These are phyloP conservation scores for Fusarium scirpi DNA, from an alignment of 2,329 filamentous ascomycete genomes.

Conservation along the genomic window DNA sequence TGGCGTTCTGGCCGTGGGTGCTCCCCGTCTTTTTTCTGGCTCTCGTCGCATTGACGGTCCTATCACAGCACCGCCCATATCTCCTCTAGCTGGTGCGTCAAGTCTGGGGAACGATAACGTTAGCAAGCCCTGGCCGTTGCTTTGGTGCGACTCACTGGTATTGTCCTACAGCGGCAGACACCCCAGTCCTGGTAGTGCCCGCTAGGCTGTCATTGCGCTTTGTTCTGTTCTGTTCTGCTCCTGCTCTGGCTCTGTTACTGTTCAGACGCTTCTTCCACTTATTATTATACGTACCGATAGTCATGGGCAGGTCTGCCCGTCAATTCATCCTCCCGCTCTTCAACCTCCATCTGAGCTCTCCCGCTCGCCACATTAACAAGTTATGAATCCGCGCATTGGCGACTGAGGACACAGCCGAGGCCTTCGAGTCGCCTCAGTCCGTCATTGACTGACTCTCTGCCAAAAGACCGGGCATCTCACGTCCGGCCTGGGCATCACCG, in stretches of 20 bases:
- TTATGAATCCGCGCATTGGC: constrained; percentile 53
- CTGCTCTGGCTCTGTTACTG: constrained; percentile 24
- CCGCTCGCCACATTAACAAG: constrained; percentile 52
- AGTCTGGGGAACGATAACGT: constrained; percentile 53
- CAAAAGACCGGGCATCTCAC: constrained; percentile 51
- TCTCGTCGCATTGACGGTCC: constrained; percentile 43
- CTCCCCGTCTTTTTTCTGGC: constrained; percentile 39
- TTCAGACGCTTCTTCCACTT: constrained; percentile 35
- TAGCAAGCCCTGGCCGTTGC: constrained; percentile 46
- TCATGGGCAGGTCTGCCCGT: constrained; percentile 55
- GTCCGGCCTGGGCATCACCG: constrained; percentile 49
- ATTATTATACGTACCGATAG: constrained; percentile 49
- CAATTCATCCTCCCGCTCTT: constrained; percentile 49
- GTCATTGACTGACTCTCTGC: constrained; percentile 52
- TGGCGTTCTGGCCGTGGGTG: constrained; percentile 47
- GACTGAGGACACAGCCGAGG: constrained; percentile 53
- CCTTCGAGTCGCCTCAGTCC: constrained; percentile 55
- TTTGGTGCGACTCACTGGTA: constrained; percentile 33
- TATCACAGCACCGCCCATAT: constrained; percentile 47
- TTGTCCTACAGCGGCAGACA: constrained; percentile 35
- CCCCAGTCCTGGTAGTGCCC: constrained; percentile 32
- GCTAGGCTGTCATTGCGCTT: constrained; percentile 20
- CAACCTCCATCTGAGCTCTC: constrained; percentile 50
- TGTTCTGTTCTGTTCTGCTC: constrained; percentile 37
- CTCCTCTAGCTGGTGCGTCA: constrained; percentile 45